Base-by-base conservation (phyloP, 2,329 filamentous ascomycete genomes). In the Trichoderma lentiforme region DNA sequence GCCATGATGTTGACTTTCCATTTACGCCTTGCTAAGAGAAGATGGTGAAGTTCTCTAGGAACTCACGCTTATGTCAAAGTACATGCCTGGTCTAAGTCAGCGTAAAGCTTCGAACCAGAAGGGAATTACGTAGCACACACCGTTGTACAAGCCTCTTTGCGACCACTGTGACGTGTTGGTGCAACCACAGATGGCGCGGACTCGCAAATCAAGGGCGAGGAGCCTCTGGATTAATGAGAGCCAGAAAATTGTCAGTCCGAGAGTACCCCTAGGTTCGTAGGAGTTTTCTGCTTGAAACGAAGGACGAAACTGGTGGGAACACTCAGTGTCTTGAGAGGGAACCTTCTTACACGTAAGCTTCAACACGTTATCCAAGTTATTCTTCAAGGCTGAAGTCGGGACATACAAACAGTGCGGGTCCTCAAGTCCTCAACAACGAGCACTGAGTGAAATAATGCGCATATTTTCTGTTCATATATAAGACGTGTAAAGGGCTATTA, bases 31-130 rank as follows among this genome's bases (percentile, higher is more conserved):
- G 90, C 56, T 83, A 85, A 75, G 87, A 86, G 67, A 84, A 78
- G 77, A 92, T 88, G 76, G 92, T 88, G 76, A 87, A 87, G 79
- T 65, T 65, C 83, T 94, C 84, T 70, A 89, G 78, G 74, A 89
- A 87, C 79, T 89, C 87, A 1, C 79, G 76, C 75, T 82, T 79
- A 36, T 87, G 87, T 83, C 86, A 79, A 89, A 89, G 76, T 81
- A 82, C 78, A 88, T 84, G 75, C 86, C 18, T 57, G 2, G 15
- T 15, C 24, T 6, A 28, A 28, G 21, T 15, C 6, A 28, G 21
- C 7, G 28, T 14, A 15, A 28, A 15, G 2, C 12, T 6, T 14
- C 24, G 28, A 15, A 7, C 14, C 6, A 24, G 6, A 57, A 57
- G 14, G 4, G 1, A 11, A 57, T 14, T 6, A 28, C 47, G 15